Evolutionary conservation across 768 basidiomycete species (phyloP).

Genomic region (Mycena metata): DNA sequence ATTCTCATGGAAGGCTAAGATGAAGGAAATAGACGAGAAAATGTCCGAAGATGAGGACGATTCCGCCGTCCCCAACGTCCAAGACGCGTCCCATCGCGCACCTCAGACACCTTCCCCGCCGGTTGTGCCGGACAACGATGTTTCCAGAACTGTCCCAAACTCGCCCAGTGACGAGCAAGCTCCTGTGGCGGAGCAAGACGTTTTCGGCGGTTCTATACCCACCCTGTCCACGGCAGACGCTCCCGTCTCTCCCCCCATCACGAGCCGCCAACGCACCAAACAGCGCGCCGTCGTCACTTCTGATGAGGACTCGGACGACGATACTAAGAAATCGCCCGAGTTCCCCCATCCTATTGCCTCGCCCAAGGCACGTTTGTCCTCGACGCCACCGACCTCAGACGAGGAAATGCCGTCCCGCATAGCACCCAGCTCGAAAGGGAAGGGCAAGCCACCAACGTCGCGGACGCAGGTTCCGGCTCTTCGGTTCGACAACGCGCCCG

Average conservation of each 20-base stretch:
- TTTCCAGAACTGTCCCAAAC: slow-evolving; percentile 4
- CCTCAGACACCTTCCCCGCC: slow-evolving; percentile 3
- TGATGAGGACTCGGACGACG: slow-evolving; percentile 33
- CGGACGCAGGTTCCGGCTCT: slow-evolving; percentile 31
- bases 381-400: slow-evolving; percentile 34
- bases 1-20: slow-evolving; percentile 21
- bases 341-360: slow-evolving; percentile 27
- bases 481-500: slow-evolving; percentile 20
- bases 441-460: slow-evolving; percentile 26
- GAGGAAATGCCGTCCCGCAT: slow-evolving; percentile 30
- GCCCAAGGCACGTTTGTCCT: slow-evolving; percentile 33
- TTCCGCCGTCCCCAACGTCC: background rate
- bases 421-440: slow-evolving; percentile 12
- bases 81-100: slow-evolving; percentile 27
- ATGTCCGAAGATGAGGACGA: slow-evolving; percentile 10
- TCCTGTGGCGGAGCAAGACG: slow-evolving; percentile 2
- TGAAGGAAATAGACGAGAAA: slow-evolving; percentile 30
- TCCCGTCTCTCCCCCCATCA: slow-evolving; percentile 21
- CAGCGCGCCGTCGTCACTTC: slow-evolving; percentile 14
- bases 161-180: slow-evolving; percentile 15
- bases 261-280: slow-evolving; percentile 22
- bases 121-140: background rate
- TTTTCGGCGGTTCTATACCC: slow-evolving; percentile 21
- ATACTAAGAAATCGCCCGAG: slow-evolving; percentile 9
- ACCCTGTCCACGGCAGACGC: no score